phyloP scores from a whole-genome alignment of 768 basidiomycete genomes.

The Lentinula lateritia region DNA sequence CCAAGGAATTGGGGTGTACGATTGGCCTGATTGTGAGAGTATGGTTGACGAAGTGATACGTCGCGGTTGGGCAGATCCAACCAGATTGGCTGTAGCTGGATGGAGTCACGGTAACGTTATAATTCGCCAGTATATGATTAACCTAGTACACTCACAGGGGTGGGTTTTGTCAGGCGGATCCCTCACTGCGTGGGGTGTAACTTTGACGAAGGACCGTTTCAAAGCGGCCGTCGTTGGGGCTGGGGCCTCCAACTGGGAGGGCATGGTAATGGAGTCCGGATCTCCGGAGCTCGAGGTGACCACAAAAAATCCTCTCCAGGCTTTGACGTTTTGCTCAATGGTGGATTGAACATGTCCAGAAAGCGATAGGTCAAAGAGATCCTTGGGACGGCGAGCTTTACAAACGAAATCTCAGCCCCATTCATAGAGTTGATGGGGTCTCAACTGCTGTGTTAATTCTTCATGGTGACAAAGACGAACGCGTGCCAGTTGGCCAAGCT shows the following conservation, averaged over 20 bases:
- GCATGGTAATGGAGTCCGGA: slow-evolving; percentile 29
- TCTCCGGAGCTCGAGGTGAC: slow-evolving; percentile 28
- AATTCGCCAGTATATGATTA: background rate
- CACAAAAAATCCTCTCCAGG: background rate
- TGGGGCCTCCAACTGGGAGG: slow-evolving; percentile 30
- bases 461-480: slow-evolving; percentile 47
- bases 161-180: slow-evolving; percentile 20
- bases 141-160: background rate
- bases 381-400: slow-evolving; percentile 23
- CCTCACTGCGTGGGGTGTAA: slow-evolving; percentile 30
- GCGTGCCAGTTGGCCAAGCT: slow-evolving; percentile 37
- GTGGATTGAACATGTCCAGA: slow-evolving; percentile 14
- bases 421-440: slow-evolving; percentile 32
- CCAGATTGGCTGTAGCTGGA: slow-evolving; percentile 25
- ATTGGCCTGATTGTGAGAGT: slow-evolving; percentile 30
- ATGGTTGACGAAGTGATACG: slow-evolving; percentile 29
- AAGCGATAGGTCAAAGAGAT: slow-evolving; percentile 22
- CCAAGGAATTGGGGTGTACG: slow-evolving; percentile 23
- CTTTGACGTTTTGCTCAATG: background rate
- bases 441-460: slow-evolving; percentile 41
- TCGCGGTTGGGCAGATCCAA: slow-evolving; percentile 25
- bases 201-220: slow-evolving; percentile 27
- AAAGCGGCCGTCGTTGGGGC: slow-evolving; percentile 30
- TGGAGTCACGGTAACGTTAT: slow-evolving; percentile 29
- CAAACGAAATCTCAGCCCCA: slow-evolving; percentile 18